A percentile compares a stretch with the other conserved stretches of the same genome.
phyloP scores from a whole-genome alignment of 805 yeast genomes.

The Kodamaea nitidulidarum region DNA sequence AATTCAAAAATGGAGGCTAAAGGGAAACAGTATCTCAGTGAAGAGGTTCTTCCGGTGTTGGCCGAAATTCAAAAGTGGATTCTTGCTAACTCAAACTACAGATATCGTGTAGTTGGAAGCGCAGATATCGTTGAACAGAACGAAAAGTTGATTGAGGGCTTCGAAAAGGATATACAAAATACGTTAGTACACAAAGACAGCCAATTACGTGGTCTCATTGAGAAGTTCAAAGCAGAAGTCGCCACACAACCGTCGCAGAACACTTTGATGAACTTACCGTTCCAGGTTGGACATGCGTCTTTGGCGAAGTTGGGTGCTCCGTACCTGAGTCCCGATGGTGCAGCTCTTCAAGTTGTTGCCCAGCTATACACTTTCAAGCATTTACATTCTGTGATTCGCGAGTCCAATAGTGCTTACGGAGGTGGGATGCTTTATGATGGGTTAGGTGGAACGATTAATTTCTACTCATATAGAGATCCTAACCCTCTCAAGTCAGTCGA shows the following conservation, averaged over 20 bases:
- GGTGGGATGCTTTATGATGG: conserved; percentile 89
- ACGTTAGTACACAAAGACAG: not conserved
- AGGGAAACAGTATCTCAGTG: conserved; percentile 32
- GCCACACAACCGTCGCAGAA: conserved; percentile 13
- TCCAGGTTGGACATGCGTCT: conserved; percentile 84
- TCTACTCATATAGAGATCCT: conserved; percentile 93
- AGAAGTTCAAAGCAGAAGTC: conserved; percentile 14
- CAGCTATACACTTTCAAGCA: conserved; percentile 77
- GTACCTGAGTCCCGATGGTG: conserved; percentile 71
- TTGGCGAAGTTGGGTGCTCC: conserved; percentile 61
- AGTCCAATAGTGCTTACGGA: conserved; percentile 97
- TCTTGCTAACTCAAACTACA: conserved; percentile 38
- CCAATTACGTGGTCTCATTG: conserved; percentile 12
- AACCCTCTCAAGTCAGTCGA: conserved; percentile 66
- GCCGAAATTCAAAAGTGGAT: conserved; percentile 46
- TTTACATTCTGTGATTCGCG: conserved; percentile 85
- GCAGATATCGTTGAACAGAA: conserved; percentile 33
- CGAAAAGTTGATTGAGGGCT: conserved; percentile 32
- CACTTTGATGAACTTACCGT: conserved; percentile 67
- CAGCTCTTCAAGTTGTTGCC: conserved; percentile 77
- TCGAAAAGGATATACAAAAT: conserved; percentile 16
- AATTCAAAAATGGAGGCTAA: conserved; percentile 43
- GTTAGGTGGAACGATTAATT: conserved; percentile 72
- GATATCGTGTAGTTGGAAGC: conserved; percentile 59
- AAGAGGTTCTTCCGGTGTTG: conserved; percentile 63